Percentiles rank a stretch among this genome's conserved stretches.
These are phyloP conservation scores for Iberis pinnata DNA, from an alignment of 345 rosid genomes.

Conservation along the genomic window DNA sequence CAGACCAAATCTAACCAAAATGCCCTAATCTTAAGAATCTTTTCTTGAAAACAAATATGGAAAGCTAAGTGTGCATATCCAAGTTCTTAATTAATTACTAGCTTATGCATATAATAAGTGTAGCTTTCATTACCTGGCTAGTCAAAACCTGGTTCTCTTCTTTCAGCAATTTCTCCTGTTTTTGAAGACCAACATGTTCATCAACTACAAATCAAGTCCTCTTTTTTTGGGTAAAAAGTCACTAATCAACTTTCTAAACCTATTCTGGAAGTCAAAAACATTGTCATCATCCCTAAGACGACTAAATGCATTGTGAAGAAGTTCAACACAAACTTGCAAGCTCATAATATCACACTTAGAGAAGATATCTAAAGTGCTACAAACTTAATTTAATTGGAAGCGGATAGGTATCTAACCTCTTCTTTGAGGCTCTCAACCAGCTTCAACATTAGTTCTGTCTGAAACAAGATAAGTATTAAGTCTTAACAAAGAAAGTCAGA, in stretches of 20 bases:
- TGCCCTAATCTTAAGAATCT: too few species aligned
- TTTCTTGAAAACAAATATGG: too few species aligned
- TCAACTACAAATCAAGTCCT: conserved; percentile 7
- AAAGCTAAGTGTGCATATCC: too few species aligned
- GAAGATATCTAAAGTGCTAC: too few species aligned
- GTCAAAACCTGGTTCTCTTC: conserved; percentile 25
- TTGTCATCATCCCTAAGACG: not conserved
- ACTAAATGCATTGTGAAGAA: conserved; percentile 2
- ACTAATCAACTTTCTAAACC: conserved; percentile 1
- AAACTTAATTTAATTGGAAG: too few species aligned
- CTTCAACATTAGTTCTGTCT: conserved; percentile 30
- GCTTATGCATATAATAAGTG: too few species aligned
- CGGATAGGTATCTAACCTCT: conserved; percentile 13
- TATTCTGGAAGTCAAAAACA: conserved; percentile 7
- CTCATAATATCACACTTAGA: not conserved
- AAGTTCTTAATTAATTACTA: not conserved
- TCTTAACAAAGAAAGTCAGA: not conserved
- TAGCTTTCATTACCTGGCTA: conserved; percentile 26
- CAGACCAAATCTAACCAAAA: too few species aligned
- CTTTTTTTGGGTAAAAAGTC: too few species aligned
- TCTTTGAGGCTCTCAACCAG: conserved; percentile 27
- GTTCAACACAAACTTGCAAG: not conserved
- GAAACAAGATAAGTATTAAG: conserved; percentile 9
- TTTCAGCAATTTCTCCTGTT: conserved; percentile 25
- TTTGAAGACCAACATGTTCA: conserved; percentile 3